Evolutionary conservation across 352 stramenopile species (phyloP).

Genomic region (Pythium utonaiense): DNA sequence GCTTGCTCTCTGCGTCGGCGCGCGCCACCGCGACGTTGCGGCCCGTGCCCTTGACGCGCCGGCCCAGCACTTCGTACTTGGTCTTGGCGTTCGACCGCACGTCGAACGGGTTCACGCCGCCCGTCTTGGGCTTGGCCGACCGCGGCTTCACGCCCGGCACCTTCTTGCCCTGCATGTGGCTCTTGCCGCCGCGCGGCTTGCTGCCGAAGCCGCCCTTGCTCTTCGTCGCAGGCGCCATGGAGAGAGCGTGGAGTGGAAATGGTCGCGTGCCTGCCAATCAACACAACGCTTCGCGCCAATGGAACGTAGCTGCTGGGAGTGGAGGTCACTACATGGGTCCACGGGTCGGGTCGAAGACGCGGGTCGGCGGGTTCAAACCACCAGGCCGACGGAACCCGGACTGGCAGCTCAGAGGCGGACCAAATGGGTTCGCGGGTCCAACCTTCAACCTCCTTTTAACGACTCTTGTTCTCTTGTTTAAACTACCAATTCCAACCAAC

Average conservation of each 20-base stretch:
- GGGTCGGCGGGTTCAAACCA: neutral
- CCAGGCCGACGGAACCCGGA: neutral
- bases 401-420: neutral
- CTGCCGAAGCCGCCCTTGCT: neutral
- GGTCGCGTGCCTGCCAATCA: slow-evolving; percentile 8
- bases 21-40: slow-evolving; percentile 87
- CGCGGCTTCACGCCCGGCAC: slow-evolving; percentile 20
- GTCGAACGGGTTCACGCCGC: slow-evolving; percentile 87
- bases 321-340: slow-evolving; percentile 8
- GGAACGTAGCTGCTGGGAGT: slow-evolving; percentile 3
- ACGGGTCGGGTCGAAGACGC: slow-evolving; percentile 5
- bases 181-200: slow-evolving; percentile 7
- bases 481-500: too few relatives aligned
- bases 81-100: slow-evolving; percentile 79
- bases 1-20: slow-evolving; percentile 76
- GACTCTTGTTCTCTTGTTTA: too few relatives aligned
- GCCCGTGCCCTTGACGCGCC: slow-evolving; percentile 83
- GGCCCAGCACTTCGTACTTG: slow-evolving; percentile 90
- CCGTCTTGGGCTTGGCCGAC: slow-evolving; percentile 14
- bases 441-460: slow-evolving; percentile 14
- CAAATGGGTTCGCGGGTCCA: slow-evolving; percentile 26
- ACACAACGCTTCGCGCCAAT: slow-evolving; percentile 18
- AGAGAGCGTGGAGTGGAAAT: neutral
- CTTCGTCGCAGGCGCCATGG: slow-evolving; percentile 12
- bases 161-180: slow-evolving; percentile 11